phyloP scores from a whole-genome alignment of 2,329 filamentous ascomycete genomes.

The Epichloe gansuensis region DNA sequence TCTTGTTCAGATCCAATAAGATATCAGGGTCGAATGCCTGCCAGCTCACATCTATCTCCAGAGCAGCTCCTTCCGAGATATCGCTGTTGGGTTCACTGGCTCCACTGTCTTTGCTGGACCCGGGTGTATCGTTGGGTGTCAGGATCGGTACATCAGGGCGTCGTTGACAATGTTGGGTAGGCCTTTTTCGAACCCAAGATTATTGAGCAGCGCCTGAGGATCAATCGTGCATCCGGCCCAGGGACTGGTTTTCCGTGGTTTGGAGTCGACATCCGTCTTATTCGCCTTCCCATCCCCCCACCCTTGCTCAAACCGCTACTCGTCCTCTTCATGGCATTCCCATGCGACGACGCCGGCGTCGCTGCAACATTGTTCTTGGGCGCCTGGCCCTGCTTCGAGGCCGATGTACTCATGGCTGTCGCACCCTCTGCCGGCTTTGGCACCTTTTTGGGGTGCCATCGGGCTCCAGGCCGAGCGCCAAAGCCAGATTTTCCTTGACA shows the following conservation, averaged over 20 bases:
- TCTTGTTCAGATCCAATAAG: slow-evolving; percentile 29
- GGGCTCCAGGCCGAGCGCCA: slow-evolving; percentile 37
- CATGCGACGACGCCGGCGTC: slow-evolving; percentile 42
- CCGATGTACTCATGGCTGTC: slow-evolving; percentile 27
- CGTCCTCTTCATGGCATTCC: slow-evolving; percentile 38
- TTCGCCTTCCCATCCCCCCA: slow-evolving; percentile 21
- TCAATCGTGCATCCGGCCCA: slow-evolving; percentile 38
- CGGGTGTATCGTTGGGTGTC: slow-evolving; percentile 53
- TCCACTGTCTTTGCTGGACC: slow-evolving; percentile 49
- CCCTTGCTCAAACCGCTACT: slow-evolving; percentile 32
- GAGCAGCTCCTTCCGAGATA: slow-evolving; percentile 39
- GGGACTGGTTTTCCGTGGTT: slow-evolving; percentile 11
- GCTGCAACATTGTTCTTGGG: slow-evolving; percentile 26
- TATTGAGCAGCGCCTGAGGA: slow-evolving; percentile 28
- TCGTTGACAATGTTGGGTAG: slow-evolving; percentile 38
- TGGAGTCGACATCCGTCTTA: slow-evolving; percentile 6
- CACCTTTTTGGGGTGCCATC: slow-evolving; percentile 32
- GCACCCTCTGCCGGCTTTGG: slow-evolving; percentile 18
- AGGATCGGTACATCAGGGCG: slow-evolving; percentile 39
- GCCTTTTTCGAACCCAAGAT: slow-evolving; percentile 22
- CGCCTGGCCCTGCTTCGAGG: slow-evolving; percentile 37
- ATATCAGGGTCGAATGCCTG: slow-evolving; percentile 34
- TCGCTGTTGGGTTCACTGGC: slow-evolving; percentile 51
- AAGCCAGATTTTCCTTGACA: slow-evolving; percentile 35
- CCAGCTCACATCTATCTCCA: slow-evolving; percentile 44